These are phyloP conservation scores for Hypericum androsaemum DNA, from an alignment of 345 rosid genomes.

Conservation along the genomic window DNA sequence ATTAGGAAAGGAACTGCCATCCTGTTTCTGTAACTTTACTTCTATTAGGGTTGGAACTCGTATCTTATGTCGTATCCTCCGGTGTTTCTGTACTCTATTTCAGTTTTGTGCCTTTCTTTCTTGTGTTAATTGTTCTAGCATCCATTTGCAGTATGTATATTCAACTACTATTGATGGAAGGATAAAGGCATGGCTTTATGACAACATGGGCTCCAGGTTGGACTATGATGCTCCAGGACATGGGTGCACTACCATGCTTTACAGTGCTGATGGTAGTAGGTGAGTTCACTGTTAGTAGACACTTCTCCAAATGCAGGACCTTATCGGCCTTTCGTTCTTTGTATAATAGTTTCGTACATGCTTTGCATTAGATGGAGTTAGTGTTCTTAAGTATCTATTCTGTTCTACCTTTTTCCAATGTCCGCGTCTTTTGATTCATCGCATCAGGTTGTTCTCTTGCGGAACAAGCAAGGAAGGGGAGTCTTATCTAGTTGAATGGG, in stretches of 20 bases:
- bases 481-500: conserved; percentile 80
- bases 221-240: conserved; percentile 77
- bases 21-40: conserved; percentile 5
- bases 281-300: conserved; percentile 13
- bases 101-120: neutral
- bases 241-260: conserved; percentile 75
- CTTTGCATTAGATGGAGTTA: too few relatives aligned
- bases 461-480: conserved; percentile 93
- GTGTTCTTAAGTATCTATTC: too few relatives aligned
- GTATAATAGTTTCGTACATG: too few relatives aligned
- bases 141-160: conserved; percentile 54
- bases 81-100: neutral
- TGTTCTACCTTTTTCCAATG: too few relatives aligned
- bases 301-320: too few relatives aligned
- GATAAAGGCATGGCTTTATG: conserved; percentile 87
- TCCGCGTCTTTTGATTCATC: conserved; percentile 9
- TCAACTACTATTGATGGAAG: conserved; percentile 78
- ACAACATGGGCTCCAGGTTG: conserved; percentile 68
- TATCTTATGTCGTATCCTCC: neutral
- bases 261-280: conserved; percentile 83
- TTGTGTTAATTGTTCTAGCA: conserved; percentile 12
- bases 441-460: conserved; percentile 72
- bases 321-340: too few relatives aligned
- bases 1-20: neutral
- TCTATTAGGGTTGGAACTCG: neutral